These are phyloP conservation scores for Neofusicoccum parvum DNA, from an alignment of 2,329 filamentous ascomycete genomes.

Conservation along the genomic window DNA sequence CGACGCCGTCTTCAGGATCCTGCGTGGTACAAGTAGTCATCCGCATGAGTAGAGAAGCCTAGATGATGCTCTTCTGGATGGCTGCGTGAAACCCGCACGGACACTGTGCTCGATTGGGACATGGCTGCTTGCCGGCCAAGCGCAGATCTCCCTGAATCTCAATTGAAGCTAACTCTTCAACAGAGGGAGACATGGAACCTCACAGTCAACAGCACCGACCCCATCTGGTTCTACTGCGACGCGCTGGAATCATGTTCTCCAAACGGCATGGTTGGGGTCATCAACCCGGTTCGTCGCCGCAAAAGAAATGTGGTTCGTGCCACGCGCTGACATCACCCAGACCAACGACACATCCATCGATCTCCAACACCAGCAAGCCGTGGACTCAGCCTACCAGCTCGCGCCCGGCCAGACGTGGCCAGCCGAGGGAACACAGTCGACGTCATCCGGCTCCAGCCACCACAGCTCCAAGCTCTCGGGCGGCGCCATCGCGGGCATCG, in stretches of 20 bases:
- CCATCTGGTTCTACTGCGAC: conserved; percentile 47
- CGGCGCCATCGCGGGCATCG: conserved; percentile 55
- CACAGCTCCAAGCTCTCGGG: conserved; percentile 32
- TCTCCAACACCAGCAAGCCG: conserved; percentile 21
- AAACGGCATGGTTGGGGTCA: conserved; percentile 73
- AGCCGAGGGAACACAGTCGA: conserved; percentile 31
- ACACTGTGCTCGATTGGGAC: too few species aligned
- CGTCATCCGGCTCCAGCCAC: conserved; percentile 19
- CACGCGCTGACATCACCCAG: neutral
- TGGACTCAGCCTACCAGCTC: conserved; percentile 31
- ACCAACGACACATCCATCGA: neutral
- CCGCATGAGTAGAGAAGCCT: too few species aligned
- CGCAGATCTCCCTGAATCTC: neutral
- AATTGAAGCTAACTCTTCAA: neutral
- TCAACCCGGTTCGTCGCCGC: conserved; percentile 62
- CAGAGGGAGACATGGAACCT: conserved; percentile 30
- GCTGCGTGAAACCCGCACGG: too few species aligned
- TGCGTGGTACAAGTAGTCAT: too few species aligned
- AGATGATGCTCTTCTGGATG: too few species aligned
- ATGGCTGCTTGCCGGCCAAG: too few species aligned
- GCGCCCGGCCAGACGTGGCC: conserved; percentile 45
- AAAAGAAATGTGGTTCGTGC: neutral
- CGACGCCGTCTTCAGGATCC: neutral
- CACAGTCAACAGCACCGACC: conserved; percentile 38
- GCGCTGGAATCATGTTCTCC: conserved; percentile 65